Base-by-base conservation (phyloP, 306 rosid genomes). In the Ceratonia siliqua region DNA sequence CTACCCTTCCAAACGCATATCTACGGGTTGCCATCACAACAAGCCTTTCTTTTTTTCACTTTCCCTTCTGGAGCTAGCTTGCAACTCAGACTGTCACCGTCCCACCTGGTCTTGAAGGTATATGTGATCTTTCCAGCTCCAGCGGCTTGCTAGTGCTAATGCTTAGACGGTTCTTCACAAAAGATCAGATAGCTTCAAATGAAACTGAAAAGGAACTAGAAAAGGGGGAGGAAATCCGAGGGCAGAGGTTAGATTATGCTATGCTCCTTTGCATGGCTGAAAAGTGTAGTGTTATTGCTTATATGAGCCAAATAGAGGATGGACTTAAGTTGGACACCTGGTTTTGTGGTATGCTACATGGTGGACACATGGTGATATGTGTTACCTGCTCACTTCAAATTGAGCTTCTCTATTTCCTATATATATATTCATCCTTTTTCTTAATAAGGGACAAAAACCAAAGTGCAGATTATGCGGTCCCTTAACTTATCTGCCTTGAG, bases 1-100 rank as follows among this genome's bases (percentile, higher is more conserved):
- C 97, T 11, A 82, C 89, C 80, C 99, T 84, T 79, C 95, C 95
- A 28, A 94, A 77, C 15, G 79, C 88, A 75, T 94, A 94, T 69
- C 89, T 87, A 25, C 99, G 86, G 8, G 85, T 74, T 50, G 93
- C 79, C 96, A 93, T 90, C 50, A 22, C 80, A 15, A 42, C 74
- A 62, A 59, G 48, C 1, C 28, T 62, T 50, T 36, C 49, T 28
- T 27, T 72, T 65, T 62, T 43, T 30, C 28, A 48, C 25, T 1
- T 27, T 13, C 5, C n/a, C 25, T 1, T 50, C 2, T 32, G 12
- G 22, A 2, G 32, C 54, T n/a, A 4, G 28, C 62, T 38, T 30
- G n/a, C 45, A 42, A 33, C 36, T 6, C 38, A 52, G 22, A 33
- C 45, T 45, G 13, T 18, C 73, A 18, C 79, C 58, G 8, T 14